A percentile compares a stretch with the other conserved stretches of the same genome.
Evolutionary conservation across 495 filamentous ascomycete genomes (phyloP).

Genomic region (Schizothecium vesticola): DNA sequence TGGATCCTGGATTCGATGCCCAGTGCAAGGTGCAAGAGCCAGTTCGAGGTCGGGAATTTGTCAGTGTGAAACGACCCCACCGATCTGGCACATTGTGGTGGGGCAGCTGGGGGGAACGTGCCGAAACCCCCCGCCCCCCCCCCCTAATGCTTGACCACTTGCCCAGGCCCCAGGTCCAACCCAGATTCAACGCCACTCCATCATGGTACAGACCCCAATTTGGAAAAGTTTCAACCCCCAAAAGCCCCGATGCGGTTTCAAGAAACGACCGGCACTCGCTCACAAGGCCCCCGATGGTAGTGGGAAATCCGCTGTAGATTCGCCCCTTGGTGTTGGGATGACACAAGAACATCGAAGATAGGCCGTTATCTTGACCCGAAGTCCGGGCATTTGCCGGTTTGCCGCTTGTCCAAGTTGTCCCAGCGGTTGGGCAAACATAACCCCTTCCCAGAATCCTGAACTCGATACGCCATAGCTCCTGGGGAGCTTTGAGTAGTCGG

Average conservation of each 20-base stretch:
- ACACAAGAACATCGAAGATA: too few species aligned
- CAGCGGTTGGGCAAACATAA: not conserved
- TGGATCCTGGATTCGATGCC: not conserved
- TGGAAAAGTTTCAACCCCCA: not conserved
- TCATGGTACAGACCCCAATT: not conserved
- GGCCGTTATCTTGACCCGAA: too few species aligned
- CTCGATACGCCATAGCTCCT: not conserved
- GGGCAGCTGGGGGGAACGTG: not conserved
- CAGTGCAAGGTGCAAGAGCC: not conserved
- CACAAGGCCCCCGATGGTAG: not conserved
- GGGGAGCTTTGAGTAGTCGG: not conserved
- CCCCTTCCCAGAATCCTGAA: not conserved
- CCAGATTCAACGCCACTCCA: not conserved
- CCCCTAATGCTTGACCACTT: not conserved
- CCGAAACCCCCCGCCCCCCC: not conserved
- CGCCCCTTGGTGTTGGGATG: too few species aligned
- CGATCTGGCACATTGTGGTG: not conserved
- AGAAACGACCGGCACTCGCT: not conserved
- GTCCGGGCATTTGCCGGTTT: too few species aligned
- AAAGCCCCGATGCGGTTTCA: not conserved
- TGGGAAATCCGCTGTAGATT: too few species aligned
- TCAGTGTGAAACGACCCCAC: conserved; percentile 16
- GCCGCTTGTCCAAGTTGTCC: too few species aligned
- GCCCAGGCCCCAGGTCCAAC: not conserved
- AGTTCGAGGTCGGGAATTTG: conserved; percentile 5